Conservation (phyloP, 441 rosid genomes). For the Heliophila coronopifolia region DNA sequence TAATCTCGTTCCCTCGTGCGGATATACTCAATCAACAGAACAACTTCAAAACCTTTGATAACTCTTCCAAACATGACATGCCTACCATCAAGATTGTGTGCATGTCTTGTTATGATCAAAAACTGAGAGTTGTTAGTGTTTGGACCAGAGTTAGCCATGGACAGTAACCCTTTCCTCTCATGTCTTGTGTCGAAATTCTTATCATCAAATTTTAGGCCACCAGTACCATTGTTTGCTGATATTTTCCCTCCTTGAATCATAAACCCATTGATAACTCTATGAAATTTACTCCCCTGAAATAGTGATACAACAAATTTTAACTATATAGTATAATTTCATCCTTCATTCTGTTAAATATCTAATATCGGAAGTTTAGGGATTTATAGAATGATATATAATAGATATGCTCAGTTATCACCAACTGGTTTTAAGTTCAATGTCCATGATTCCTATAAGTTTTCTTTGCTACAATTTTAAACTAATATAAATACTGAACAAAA, state of each 20-base stretch:
- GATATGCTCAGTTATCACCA: too few species aligned
- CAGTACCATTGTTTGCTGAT: conserved; percentile 77
- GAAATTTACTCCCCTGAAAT: conserved; percentile 74
- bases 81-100: conserved; percentile 84
- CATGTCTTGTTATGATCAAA: conserved; percentile 75
- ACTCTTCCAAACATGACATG: conserved; percentile 92
- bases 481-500: conserved; percentile 11
- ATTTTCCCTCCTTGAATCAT: conserved; percentile 96
- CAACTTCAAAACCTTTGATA: conserved; percentile 84
- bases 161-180: too few species aligned
- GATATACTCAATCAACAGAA: conserved; percentile 75
- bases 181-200: conserved; percentile 81
- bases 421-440: too few species aligned
- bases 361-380: too few species aligned
- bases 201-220: conserved; percentile 79
- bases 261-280: conserved; percentile 76
- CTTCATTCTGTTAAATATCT: neutral
- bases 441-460: too few species aligned
- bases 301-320: too few species aligned
- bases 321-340: too few species aligned
- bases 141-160: conserved; percentile 88
- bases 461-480: neutral
- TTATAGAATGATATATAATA: too few species aligned
- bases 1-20: conserved; percentile 41
- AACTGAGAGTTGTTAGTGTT: conserved; percentile 91